A percentile compares a stretch with the other conserved stretches of the same genome.
Evolutionary conservation across 176 grass and related monocot species (phyloP).

Genomic region (Hyparrhenia diplandra): DNA sequence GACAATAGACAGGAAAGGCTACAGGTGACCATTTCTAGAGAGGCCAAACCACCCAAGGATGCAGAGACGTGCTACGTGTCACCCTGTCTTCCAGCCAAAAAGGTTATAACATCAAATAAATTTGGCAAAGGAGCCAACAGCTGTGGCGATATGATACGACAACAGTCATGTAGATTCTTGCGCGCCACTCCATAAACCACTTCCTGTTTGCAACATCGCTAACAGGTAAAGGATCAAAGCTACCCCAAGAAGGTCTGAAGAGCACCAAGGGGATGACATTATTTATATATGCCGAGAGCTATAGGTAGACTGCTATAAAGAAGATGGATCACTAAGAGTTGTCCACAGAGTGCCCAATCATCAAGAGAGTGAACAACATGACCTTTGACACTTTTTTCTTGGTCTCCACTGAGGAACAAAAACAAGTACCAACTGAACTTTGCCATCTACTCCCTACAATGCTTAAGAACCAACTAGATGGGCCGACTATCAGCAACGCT

Average conservation of each 20-base stretch:
- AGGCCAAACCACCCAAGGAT: slow-evolving; percentile 3
- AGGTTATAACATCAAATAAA: not conserved
- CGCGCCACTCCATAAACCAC: slow-evolving; percentile 17
- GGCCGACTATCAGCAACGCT: not conserved
- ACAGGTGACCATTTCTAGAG: slow-evolving; percentile 37
- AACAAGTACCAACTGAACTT: slow-evolving; percentile 19
- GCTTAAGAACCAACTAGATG: not conserved
- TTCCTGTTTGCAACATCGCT: slow-evolving; percentile 26
- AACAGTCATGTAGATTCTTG: slow-evolving; percentile 33
- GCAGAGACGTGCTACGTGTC: not conserved
- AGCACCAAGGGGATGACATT: not conserved
- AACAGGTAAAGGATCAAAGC: slow-evolving; percentile 30
- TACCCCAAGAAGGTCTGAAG: slow-evolving; percentile 12
- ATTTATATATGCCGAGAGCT: not conserved
- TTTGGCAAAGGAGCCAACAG: slow-evolving; percentile 13
- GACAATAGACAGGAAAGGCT: slow-evolving; percentile 11
- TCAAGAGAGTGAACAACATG: not conserved
- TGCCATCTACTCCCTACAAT: not conserved
- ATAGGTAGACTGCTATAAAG: not conserved
- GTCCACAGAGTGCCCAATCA: not conserved
- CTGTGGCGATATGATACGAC: slow-evolving; percentile 15
- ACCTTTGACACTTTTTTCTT: not conserved
- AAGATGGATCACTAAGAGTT: slow-evolving; percentile 5
- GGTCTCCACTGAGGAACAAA: slow-evolving; percentile 1
- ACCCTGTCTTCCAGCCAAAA: not conserved